Evolutionary conservation across 2,329 filamentous ascomycete species (phyloP).

Genomic region (Bisporella sp.): DNA sequence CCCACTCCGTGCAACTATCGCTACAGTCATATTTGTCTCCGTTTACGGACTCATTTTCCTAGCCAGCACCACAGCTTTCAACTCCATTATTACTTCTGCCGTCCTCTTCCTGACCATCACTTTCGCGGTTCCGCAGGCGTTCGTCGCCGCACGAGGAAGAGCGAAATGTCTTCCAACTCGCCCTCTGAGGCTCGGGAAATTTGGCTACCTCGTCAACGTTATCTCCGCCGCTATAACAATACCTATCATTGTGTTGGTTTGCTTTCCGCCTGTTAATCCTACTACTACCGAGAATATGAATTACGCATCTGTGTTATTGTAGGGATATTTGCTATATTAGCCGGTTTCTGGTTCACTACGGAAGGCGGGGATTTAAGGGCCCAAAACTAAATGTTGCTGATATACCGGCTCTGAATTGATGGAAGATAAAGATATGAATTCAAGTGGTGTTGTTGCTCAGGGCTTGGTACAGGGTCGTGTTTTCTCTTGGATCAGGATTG

Average conservation of each 20-base stretch:
- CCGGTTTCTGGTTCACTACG: too few relatives aligned
- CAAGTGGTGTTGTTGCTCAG: too few relatives aligned
- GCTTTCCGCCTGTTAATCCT: not conserved
- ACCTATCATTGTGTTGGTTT: not conserved
- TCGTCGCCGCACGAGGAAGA: slow-evolving; percentile 58
- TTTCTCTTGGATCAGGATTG: too few relatives aligned
- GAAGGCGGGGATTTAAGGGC: too few relatives aligned
- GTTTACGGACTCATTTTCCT: slow-evolving; percentile 72
- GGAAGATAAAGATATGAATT: too few relatives aligned
- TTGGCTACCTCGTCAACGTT: slow-evolving; percentile 2
- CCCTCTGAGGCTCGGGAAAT: not conserved
- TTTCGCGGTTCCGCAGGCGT: slow-evolving; percentile 67
- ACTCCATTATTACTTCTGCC: slow-evolving; percentile 69
- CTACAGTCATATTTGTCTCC: slow-evolving; percentile 41
- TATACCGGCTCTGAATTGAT: too few relatives aligned
- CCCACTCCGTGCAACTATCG: slow-evolving; percentile 29
- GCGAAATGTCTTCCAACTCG: slow-evolving; percentile 21
- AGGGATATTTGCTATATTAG: too few relatives aligned
- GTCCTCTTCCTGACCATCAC: slow-evolving; percentile 69
- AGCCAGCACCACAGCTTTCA: slow-evolving; percentile 67
- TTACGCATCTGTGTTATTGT: too few relatives aligned
- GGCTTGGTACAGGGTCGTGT: too few relatives aligned
- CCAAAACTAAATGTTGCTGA: too few relatives aligned
- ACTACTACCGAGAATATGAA: too few relatives aligned
- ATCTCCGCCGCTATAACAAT: not conserved